Base-by-base conservation (phyloP, 768 basidiomycete genomes). In the Cyclocybe aegerita region DNA sequence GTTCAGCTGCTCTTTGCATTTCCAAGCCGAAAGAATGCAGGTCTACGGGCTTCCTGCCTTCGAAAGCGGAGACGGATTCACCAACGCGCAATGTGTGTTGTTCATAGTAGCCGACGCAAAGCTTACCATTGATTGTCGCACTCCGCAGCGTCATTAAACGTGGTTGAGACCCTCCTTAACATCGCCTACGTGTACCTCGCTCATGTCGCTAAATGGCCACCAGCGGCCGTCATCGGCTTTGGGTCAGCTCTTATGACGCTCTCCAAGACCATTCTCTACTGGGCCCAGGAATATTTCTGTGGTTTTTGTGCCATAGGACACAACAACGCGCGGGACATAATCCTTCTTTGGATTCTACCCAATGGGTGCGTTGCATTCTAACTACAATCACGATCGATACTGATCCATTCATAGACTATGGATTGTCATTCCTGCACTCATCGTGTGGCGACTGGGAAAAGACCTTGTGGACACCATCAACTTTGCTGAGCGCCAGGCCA, bases 201-300 rank as follows among this genome's bases (percentile, higher is more conserved):
- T 1, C 85, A 93, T 60, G 71, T 83, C 52, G 66, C 69, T 9
- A 59, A 68, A 45, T 84, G 83, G 66, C 80, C 88, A 2, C 70
- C 80, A 9, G 89, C 93, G 0, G 79, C 88, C 1, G 56, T 94
- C 23, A 60, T 95, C 47, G 93, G 91, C 4, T 88, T 93, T 60
- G 73, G 79, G 12, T 76, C 81, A 1, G 84, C 78, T 2, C 65
- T 78, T n/a, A 85, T 93, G 86, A 95, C 93, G 0, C 69, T 93
- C 37, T 80, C 85, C 34, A 95, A 96, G 72, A 96, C 93, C 2
- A 63, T 83, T 6, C 75, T 96, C n/a, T 96, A 95, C 67, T 81
- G 80, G 76, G 64, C 74, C 10, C 85, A 92, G 63, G 93, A 94
- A 66, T 87, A 86, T 65, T 91, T 75, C 61, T 91, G 90, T 64